A percentile compares a stretch with the other conserved stretches of the same genome.
Evolutionary conservation across 371 early-diverging fungal genomes (phyloP).

Genomic region (Lichtheimia ramosa): DNA sequence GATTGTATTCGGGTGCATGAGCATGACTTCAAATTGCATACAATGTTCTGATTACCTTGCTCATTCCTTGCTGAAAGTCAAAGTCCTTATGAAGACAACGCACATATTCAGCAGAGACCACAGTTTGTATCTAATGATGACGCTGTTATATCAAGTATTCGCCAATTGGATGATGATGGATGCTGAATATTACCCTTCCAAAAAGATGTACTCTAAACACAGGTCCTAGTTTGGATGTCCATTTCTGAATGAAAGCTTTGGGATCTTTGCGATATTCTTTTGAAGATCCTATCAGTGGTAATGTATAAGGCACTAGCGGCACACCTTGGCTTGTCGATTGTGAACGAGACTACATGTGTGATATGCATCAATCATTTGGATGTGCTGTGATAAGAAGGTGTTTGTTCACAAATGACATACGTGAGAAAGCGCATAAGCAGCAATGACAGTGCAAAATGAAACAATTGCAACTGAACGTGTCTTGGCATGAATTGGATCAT

Average conservation of each 20-base stretch:
- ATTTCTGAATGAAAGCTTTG: slow-evolving; percentile 13
- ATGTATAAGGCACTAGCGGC: slow-evolving; percentile 15
- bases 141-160: too few species aligned
- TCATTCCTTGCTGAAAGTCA: slow-evolving; percentile 11
- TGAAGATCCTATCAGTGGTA: slow-evolving; percentile 15
- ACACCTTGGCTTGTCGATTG: neutral
- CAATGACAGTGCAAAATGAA: neutral
- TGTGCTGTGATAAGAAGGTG: too few species aligned
- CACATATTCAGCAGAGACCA: slow-evolving; percentile 15
- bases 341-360: too few species aligned
- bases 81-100: slow-evolving; percentile 16
- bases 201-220: slow-evolving; percentile 14
- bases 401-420: too few species aligned
- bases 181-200: slow-evolving; percentile 9
- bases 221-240: slow-evolving; percentile 5
- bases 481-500: neutral
- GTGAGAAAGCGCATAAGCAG: neutral
- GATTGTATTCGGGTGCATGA: neutral
- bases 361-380: too few species aligned
- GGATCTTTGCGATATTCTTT: slow-evolving; percentile 13
- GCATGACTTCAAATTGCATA: too few species aligned
- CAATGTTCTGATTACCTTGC: neutral
- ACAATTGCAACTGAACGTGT: neutral
- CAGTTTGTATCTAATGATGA: slow-evolving; percentile 8
- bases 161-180: too few species aligned